A percentile compares a stretch with the other conserved stretches of the same genome.
Evolutionary conservation across 2,329 filamentous ascomycete genomes (phyloP).

Genomic region (Trichoderma hamatum): DNA sequence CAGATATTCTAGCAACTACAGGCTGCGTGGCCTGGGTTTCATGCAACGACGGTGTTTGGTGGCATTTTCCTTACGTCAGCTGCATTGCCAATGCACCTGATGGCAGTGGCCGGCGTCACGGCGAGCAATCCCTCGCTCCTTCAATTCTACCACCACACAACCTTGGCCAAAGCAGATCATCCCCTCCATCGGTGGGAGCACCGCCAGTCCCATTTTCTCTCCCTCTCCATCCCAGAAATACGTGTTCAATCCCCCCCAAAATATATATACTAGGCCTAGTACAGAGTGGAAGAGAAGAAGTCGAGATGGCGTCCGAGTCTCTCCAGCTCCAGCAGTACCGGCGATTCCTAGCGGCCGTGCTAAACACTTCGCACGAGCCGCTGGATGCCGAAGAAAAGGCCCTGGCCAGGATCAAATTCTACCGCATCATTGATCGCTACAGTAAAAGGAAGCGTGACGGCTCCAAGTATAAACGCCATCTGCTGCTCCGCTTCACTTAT

Average conservation of each 20-base stretch:
- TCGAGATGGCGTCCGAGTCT: not conserved
- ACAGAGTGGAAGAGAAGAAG: not conserved
- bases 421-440: not conserved
- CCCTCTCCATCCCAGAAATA: not conserved
- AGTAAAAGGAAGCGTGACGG: not conserved
- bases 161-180: not conserved
- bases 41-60: not conserved
- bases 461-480: not conserved
- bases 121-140: not conserved
- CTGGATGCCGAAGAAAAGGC: not conserved
- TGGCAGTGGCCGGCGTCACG: not conserved
- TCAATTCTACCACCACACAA: not conserved
- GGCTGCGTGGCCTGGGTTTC: not conserved
- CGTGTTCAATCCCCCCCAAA: not conserved
- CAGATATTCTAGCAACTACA: not conserved
- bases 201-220: not conserved
- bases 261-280: not conserved
- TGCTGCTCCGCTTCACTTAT: constrained; percentile 1
- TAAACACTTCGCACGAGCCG: not conserved
- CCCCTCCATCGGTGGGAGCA: not conserved
- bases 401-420: not conserved
- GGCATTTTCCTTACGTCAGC: not conserved
- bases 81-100: not conserved
- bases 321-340: not conserved
- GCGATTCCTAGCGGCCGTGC: not conserved